phyloP scores from a whole-genome alignment of 768 basidiomycete species.

The Lactifluus subvellereus region DNA sequence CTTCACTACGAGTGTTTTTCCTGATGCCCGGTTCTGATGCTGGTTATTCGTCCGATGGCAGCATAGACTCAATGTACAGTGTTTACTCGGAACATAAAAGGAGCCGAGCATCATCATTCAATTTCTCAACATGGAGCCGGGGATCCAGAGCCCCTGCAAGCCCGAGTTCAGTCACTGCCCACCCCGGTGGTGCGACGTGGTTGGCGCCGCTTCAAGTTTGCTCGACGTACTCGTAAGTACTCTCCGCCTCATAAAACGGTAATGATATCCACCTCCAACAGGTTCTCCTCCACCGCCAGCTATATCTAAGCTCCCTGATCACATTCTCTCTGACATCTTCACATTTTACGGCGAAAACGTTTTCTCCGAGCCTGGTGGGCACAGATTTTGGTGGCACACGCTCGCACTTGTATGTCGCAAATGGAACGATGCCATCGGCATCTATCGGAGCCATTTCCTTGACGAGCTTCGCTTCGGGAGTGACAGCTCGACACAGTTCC shows the following conservation, averaged over 20 bases:
- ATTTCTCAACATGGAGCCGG: background rate
- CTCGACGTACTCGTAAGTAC: background rate
- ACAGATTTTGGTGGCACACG: constrained; percentile 1
- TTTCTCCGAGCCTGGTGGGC: background rate
- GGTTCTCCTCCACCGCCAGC: background rate
- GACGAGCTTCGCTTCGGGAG: background rate
- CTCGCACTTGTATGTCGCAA: constrained; percentile 2
- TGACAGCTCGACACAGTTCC: background rate
- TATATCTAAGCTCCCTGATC: background rate
- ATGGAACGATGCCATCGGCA: background rate
- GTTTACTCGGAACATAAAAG: background rate
- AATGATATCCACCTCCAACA: background rate
- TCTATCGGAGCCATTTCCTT: background rate
- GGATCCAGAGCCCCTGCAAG: too few relatives aligned
- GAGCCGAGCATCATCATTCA: too few relatives aligned
- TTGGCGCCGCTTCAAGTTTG: too few relatives aligned
- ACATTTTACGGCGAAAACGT: background rate
- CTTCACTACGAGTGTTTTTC: background rate
- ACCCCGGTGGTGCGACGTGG: too few relatives aligned
- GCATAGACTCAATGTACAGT: background rate
- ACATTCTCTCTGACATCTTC: background rate
- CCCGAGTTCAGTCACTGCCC: too few relatives aligned
- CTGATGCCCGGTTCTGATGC: background rate
- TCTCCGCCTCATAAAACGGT: background rate
- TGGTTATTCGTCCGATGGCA: background rate